These are phyloP conservation scores for Rubroboletus satanas DNA, from an alignment of 768 basidiomycete species.

Conservation along the genomic window DNA sequence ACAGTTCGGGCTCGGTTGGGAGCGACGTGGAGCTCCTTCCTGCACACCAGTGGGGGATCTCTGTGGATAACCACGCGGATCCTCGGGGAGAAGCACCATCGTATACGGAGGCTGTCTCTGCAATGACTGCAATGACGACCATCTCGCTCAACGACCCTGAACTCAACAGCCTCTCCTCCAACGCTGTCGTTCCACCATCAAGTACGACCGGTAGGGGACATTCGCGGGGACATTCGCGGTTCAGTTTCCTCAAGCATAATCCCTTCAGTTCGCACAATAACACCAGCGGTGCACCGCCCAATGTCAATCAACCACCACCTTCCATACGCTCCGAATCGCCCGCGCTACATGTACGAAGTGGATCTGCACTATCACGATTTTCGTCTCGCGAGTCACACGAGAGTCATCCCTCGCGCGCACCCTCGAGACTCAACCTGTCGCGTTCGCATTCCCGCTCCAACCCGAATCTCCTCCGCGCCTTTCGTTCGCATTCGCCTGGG, in stretches of 20 bases:
- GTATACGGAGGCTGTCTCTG: conserved; percentile 49
- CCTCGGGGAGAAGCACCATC: conserved; percentile 63
- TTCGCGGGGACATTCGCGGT: conserved; percentile 39
- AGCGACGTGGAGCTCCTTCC: conserved; percentile 22
- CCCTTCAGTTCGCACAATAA: conserved; percentile 33
- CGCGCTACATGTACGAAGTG: conserved; percentile 7
- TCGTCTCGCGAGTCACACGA: conserved; percentile 24
- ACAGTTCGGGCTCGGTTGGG: conserved; percentile 20
- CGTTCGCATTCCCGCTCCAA: conserved; percentile 37
- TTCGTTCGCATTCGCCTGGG: conserved; percentile 39
- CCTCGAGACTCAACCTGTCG: conserved; percentile 28
- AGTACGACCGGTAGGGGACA: neutral
- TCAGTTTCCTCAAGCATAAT: conserved; percentile 42
- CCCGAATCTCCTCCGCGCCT: conserved; percentile 33
- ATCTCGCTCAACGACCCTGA: conserved; percentile 23
- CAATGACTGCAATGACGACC: conserved; percentile 7
- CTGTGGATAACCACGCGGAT: conserved; percentile 22
- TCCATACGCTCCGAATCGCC: conserved; percentile 23
- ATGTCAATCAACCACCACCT: conserved; percentile 5
- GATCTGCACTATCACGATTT: conserved; percentile 20
- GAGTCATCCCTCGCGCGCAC: conserved; percentile 20
- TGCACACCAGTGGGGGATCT: conserved; percentile 12
- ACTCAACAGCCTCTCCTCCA: neutral
- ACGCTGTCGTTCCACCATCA: neutral
- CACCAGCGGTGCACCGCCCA: conserved; percentile 12